Conservation (phyloP, 495 filamentous ascomycete genomes). For the Tuber melanosporum region DNA sequence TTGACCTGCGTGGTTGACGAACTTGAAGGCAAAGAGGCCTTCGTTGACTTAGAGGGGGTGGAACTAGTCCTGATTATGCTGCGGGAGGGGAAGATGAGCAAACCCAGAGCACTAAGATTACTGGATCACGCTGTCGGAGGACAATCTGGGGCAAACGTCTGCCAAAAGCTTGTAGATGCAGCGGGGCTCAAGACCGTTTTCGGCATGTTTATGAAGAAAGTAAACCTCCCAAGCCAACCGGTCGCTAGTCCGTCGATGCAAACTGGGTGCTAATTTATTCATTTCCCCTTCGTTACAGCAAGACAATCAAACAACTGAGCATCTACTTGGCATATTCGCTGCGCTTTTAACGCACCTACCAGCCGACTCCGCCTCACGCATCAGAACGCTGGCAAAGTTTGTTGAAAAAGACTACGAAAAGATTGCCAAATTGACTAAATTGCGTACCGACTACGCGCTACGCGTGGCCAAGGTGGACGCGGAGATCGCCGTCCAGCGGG, state of each 20-base stretch:
- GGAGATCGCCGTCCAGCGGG: conserved; percentile 55
- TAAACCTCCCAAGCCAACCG: conserved; percentile 22
- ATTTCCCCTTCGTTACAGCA: conserved; percentile 43
- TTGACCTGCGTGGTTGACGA: conserved; percentile 75
- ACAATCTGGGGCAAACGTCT: conserved; percentile 51
- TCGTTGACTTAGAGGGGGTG: conserved; percentile 83
- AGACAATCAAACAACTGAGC: conserved; percentile 66
- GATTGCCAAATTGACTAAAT: conserved; percentile 58
- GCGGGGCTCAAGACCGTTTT: conserved; percentile 82
- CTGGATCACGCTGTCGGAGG: conserved; percentile 77
- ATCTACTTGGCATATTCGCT: conserved; percentile 82
- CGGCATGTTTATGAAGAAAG: conserved; percentile 82
- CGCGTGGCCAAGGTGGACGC: conserved; percentile 60
- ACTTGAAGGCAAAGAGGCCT: conserved; percentile 66
- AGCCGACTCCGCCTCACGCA: conserved; percentile 67
- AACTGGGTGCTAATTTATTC: neutral
- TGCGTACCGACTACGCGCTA: conserved; percentile 65
- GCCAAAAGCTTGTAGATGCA: conserved; percentile 68
- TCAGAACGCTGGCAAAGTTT: conserved; percentile 86
- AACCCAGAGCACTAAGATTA: conserved; percentile 65
- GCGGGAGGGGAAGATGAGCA: conserved; percentile 71
- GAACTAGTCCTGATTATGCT: conserved; percentile 90
- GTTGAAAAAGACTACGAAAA: conserved; percentile 92
- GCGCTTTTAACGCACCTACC: conserved; percentile 75
- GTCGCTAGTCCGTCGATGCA: neutral